A percentile compares a stretch with the other conserved stretches of the same genome.
These are phyloP conservation scores for Epicoccum nigrum DNA, from an alignment of 2,329 filamentous ascomycete genomes.

Conservation along the genomic window DNA sequence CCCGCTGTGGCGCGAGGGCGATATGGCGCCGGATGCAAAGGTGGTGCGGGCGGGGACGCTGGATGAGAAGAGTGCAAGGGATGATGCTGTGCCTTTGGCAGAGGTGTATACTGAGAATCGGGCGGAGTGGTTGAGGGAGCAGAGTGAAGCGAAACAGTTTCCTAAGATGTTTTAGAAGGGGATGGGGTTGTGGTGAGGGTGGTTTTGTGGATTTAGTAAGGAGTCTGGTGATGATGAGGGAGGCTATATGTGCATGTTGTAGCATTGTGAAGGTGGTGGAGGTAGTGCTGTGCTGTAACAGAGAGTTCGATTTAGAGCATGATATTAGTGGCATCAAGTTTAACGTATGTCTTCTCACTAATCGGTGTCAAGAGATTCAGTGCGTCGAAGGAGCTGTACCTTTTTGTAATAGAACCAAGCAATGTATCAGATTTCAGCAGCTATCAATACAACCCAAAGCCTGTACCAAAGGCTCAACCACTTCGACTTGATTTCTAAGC, in stretches of 20 bases:
- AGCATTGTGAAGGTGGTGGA: background rate
- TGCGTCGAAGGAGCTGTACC: too few relatives aligned
- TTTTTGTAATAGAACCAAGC: too few relatives aligned
- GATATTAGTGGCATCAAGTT: too few relatives aligned
- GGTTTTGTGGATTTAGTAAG: background rate
- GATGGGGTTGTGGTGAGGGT: background rate
- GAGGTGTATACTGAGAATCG: slow-evolving; percentile 16
- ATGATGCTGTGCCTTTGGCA: slow-evolving; percentile 7
- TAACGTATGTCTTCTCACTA: too few relatives aligned
- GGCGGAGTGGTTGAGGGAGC: slow-evolving; percentile 13
- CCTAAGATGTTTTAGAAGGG: slow-evolving; percentile 9
- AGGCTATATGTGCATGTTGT: background rate
- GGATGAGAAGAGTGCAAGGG: slow-evolving; percentile 8
- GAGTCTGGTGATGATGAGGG: background rate
- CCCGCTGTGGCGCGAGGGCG: slow-evolving; percentile 14
- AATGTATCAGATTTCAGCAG: too few relatives aligned
- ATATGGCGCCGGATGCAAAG: slow-evolving; percentile 13
- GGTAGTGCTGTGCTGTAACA: too few relatives aligned
- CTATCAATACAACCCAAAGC: too few relatives aligned
- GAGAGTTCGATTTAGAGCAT: too few relatives aligned
- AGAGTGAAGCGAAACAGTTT: slow-evolving; percentile 13
- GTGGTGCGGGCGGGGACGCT: slow-evolving; percentile 10
- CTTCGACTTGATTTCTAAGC: background rate
- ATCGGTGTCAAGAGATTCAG: too few relatives aligned
- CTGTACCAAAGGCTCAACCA: too few relatives aligned